A percentile compares a stretch with the other conserved stretches of the same genome.
Evolutionary conservation across 2,329 filamentous ascomycete genomes (phyloP).

Genomic region (Botrytis deweyae): DNA sequence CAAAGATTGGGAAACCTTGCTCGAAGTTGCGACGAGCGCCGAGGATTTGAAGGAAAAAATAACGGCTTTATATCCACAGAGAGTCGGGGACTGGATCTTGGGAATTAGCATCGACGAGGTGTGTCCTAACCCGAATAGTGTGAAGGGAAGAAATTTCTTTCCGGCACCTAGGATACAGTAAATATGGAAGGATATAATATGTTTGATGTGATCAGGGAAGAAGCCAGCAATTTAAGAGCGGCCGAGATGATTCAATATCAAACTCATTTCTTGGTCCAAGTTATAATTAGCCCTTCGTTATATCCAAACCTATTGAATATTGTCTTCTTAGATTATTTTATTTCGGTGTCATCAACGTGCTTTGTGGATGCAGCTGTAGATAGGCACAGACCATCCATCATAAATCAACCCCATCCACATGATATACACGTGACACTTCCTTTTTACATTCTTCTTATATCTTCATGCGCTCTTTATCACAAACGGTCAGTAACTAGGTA

Average conservation of each 20-base stretch:
- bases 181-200: not conserved
- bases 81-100: slow-evolving; percentile 12
- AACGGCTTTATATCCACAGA: not conserved
- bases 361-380: not conserved
- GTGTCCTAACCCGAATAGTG: not conserved
- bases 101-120: not conserved
- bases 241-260: not conserved
- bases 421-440: not conserved
- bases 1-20: slow-evolving; percentile 19
- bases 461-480: too few relatives aligned
- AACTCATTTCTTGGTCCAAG: not conserved
- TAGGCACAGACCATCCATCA: not conserved
- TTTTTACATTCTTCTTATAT: not conserved
- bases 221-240: not conserved
- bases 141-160: slow-evolving; percentile 8
- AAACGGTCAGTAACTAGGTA: too few relatives aligned
- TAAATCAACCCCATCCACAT: not conserved
- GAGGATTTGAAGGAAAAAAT: not conserved
- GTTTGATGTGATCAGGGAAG: too few relatives aligned
- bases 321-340: not conserved
- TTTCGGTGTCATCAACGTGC: not conserved
- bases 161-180: not conserved
- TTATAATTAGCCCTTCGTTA: too few relatives aligned
- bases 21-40: not conserved
- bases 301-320: not conserved